Evolutionary conservation across 148 eudicot species (phyloP).

Genomic region (Rhododendron griersonianum): DNA sequence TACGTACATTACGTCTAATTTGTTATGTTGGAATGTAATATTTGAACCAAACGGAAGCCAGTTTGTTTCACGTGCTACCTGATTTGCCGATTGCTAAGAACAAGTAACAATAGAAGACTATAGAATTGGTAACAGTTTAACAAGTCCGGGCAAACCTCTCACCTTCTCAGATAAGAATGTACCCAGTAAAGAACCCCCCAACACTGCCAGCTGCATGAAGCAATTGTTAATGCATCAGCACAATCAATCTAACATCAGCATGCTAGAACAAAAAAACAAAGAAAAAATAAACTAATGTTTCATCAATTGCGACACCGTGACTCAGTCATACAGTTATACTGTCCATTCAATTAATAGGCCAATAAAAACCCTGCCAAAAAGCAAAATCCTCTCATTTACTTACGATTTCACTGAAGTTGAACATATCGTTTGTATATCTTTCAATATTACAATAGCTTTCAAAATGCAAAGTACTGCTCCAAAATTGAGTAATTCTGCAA

Average conservation of each 20-base stretch:
- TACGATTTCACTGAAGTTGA: not conserved
- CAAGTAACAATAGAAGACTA: not conserved
- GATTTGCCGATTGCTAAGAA: not conserved
- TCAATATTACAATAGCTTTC: not conserved
- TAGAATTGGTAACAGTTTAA: not conserved
- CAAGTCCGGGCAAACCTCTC: slow-evolving; percentile 4
- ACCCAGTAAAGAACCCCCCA: slow-evolving; percentile 91
- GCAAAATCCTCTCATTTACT: not conserved
- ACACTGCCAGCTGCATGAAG: slow-evolving; percentile 82
- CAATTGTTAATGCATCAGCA: slow-evolving; percentile 9
- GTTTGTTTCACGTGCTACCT: not conserved
- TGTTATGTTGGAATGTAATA: not conserved
- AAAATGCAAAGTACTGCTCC: not conserved
- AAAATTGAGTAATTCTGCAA: slow-evolving; percentile 4
- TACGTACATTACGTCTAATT: not conserved
- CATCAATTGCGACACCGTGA: not conserved
- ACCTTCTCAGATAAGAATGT: slow-evolving; percentile 93
- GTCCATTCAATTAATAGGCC: not conserved
- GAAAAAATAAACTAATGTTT: not conserved
- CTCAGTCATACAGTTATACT: not conserved
- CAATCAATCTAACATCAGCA: not conserved
- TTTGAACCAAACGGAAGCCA: not conserved
- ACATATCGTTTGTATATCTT: not conserved
- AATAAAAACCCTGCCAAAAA: not conserved
- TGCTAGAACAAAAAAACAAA: not conserved